Base-by-base conservation (phyloP, 768 basidiomycete species). In the Paxillus ammoniavirescens region DNA sequence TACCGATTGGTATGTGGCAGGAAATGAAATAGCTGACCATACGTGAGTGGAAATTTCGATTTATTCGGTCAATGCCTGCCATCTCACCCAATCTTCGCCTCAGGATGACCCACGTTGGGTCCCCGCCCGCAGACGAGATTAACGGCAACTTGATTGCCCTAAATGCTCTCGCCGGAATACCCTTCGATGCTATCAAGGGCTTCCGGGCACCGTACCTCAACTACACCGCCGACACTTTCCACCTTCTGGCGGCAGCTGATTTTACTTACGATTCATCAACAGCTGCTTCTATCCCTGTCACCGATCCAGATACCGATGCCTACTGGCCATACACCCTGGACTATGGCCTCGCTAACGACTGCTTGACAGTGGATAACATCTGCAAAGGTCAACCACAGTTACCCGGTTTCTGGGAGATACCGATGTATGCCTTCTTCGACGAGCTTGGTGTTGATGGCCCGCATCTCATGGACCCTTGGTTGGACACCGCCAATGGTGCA, bases 311-410 rank as follows among this genome's bases (percentile, higher is more conserved):
- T 46, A 87, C 89, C 0, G 89, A 92, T 61, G 87, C 89, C 4
- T 91, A 67, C 68, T 92, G 90, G 90, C 90, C 90, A 0, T 91
- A 91, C 67, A 88, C 87, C 0, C 77, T 92, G 47, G 90, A 92
- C 66, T 64, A 86, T 63, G 90, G 90, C 17, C 74, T 92, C 72
- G 85, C 89, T 18, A 92, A 92, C 64, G 78, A 91, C 63, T 92
- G 90, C 60, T 66, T 89, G 52, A 66, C 70, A 8, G 77, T 83
- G 4, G 61, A 66, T 0, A 78, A 75, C 26, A 69, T 78, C 3
- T 91, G 90, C 70, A 78, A 83, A 61, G 89, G 90, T 42, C 65
- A 86, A 69, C 86, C 86, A 6, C 79, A 81, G 57, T 72, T 91
- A 2, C 86, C 87, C 18, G 89, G 90, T 5, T 78, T 92, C 63